A percentile compares a stretch with the other conserved stretches of the same genome.
Evolutionary conservation across 2,329 filamentous ascomycete genomes (phyloP).

Genomic region (Alternaria tenuissima): DNA sequence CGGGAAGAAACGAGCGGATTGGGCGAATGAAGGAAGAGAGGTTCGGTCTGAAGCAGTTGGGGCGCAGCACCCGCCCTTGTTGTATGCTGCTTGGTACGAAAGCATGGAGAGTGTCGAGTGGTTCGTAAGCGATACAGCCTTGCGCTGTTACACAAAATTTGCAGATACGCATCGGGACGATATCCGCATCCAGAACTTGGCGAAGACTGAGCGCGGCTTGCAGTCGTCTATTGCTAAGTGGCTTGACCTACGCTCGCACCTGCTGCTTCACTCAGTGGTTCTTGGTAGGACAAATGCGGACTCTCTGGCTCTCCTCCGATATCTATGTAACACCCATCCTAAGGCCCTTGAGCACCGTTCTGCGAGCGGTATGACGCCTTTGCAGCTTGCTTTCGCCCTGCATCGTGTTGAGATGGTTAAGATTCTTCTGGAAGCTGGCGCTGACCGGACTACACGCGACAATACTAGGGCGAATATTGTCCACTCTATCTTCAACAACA

Average conservation of each 20-base stretch:
- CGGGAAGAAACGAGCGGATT: constrained; percentile 76
- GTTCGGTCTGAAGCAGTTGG: constrained; percentile 7
- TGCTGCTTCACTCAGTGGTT: constrained; percentile 68
- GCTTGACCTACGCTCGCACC: constrained; percentile 58
- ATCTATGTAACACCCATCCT: constrained; percentile 70
- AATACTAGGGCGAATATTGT: constrained; percentile 70
- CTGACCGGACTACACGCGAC: constrained; percentile 73
- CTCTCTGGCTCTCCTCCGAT: constrained; percentile 67
- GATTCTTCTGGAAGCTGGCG: constrained; percentile 71
- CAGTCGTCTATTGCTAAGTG: constrained; percentile 69
- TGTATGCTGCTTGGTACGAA: constrained; percentile 65
- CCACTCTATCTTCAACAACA: constrained; percentile 60
- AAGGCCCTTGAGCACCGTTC: constrained; percentile 69
- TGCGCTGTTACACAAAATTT: constrained; percentile 74
- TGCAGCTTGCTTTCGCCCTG: constrained; percentile 70
- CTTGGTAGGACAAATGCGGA: constrained; percentile 48
- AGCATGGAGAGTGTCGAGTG: constrained; percentile 77
- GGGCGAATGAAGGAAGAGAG: constrained; percentile 58
- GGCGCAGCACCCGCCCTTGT: constrained; percentile 61
- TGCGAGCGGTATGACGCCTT: constrained; percentile 67
- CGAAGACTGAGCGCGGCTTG: constrained; percentile 67
- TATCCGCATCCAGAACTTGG: constrained; percentile 68
- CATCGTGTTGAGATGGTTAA: constrained; percentile 64
- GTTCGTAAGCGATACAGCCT: constrained; percentile 76
- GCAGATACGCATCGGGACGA: constrained; percentile 69